phyloP scores from a whole-genome alignment of 2,329 filamentous ascomycete genomes.

The Xylaria digitata region DNA sequence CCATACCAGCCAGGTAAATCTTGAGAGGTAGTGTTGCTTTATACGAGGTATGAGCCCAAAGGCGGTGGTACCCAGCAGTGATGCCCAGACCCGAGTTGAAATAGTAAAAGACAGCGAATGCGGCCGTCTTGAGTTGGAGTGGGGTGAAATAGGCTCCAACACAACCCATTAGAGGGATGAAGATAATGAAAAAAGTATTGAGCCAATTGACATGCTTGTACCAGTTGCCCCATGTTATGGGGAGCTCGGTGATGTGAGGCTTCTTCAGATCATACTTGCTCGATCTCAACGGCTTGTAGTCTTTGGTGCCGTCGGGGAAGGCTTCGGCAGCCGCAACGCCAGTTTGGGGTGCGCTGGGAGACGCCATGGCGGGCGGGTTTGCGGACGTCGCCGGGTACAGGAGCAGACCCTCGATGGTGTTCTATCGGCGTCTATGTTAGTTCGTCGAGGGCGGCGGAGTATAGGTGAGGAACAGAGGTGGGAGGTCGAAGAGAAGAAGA shows the following conservation, averaged over 20 bases:
- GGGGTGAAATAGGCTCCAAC: slow-evolving; percentile 83
- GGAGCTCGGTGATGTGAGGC: slow-evolving; percentile 85
- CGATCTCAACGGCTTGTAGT: slow-evolving; percentile 60
- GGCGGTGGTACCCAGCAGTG: slow-evolving; percentile 54
- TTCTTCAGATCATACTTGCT: slow-evolving; percentile 70
- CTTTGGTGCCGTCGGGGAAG: slow-evolving; percentile 47
- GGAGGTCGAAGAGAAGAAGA: slow-evolving; percentile 20
- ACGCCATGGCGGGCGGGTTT: slow-evolving; percentile 50
- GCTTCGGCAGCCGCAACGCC: slow-evolving; percentile 63
- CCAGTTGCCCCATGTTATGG: slow-evolving; percentile 85
- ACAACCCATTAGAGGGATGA: slow-evolving; percentile 79
- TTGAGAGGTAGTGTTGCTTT: slow-evolving; percentile 57
- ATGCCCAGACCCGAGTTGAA: slow-evolving; percentile 53
- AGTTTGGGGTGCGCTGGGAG: slow-evolving; percentile 51
- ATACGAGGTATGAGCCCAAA: slow-evolving; percentile 60
- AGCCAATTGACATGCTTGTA: slow-evolving; percentile 95
- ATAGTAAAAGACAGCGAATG: slow-evolving; percentile 59
- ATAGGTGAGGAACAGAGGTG: slow-evolving; percentile 3
- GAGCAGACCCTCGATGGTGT: slow-evolving; percentile 36
- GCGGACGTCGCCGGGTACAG: slow-evolving; percentile 48
- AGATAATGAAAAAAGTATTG: slow-evolving; percentile 83
- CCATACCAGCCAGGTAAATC: slow-evolving; percentile 60
- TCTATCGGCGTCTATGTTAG: slow-evolving; percentile 36
- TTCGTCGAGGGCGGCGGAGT: slow-evolving; percentile 17
- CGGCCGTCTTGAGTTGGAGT: slow-evolving; percentile 47